A percentile compares a stretch with the other conserved stretches of the same genome.
phyloP scores from a whole-genome alignment of 1,284 basidiomycete species.

The Rhodotorula sp. region DNA sequence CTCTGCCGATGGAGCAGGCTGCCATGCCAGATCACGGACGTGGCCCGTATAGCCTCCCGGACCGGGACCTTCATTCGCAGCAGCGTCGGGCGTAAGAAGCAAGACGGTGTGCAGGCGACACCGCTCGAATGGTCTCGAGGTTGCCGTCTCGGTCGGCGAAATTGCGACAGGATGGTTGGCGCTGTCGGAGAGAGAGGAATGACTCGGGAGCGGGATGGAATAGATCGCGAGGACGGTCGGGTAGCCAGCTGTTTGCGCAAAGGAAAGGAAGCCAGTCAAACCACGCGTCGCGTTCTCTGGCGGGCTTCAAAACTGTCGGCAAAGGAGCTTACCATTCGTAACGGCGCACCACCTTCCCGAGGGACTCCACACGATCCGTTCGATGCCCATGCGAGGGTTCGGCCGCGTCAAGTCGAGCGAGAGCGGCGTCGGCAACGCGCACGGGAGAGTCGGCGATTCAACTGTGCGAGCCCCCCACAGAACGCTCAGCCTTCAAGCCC shows the following conservation, averaged over 20 bases:
- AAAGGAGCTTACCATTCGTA: conserved; percentile 28
- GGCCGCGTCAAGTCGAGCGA: conserved; percentile 29
- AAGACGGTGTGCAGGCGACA: conserved; percentile 18
- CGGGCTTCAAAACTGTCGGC: too few species aligned
- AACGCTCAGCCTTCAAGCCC: too few species aligned
- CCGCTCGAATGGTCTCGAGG: neutral
- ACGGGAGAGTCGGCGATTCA: conserved; percentile 39
- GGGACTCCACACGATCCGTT: conserved; percentile 39
- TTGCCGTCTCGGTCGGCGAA: neutral
- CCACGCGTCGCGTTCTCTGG: too few species aligned
- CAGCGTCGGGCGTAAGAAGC: neutral
- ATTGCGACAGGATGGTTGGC: too few species aligned
- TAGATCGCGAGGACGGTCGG: conserved; percentile 2
- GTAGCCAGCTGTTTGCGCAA: neutral
- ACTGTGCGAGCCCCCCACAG: conserved; percentile 9
- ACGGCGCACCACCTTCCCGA: conserved; percentile 42
- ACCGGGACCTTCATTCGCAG: neutral
- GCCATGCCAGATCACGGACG: conserved; percentile 8
- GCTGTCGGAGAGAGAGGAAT: neutral
- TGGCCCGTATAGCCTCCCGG: neutral
- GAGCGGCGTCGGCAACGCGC: conserved; percentile 27
- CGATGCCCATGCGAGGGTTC: conserved; percentile 40
- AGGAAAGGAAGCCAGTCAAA: neutral
- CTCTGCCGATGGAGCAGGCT: neutral
- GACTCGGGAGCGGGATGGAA: neutral